Conservation (phyloP, 1,284 basidiomycete genomes). For the Ceratobasidium sp. region DNA sequence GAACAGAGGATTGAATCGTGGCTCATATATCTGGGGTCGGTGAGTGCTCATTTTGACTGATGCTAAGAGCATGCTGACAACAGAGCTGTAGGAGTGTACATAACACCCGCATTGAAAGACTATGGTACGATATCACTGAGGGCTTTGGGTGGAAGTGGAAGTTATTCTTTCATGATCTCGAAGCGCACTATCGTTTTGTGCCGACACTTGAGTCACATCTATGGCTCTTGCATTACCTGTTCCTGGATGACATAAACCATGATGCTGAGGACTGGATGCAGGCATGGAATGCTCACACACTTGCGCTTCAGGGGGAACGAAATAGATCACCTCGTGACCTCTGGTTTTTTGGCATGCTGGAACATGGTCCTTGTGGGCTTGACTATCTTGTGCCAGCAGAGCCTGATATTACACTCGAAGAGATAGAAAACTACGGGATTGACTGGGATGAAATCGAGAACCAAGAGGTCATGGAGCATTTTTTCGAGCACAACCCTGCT, state of each 20-base stretch:
- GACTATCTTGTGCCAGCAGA: not conserved
- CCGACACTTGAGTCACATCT: conserved; percentile 44
- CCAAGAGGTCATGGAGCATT: not conserved
- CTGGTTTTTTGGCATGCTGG: conserved; percentile 6
- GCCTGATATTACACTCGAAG: not conserved
- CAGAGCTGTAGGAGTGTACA: conserved; percentile 53
- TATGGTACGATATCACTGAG: conserved; percentile 61
- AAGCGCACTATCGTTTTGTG: conserved; percentile 51
- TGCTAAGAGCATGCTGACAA: conserved; percentile 50
- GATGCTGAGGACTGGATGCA: conserved; percentile 32
- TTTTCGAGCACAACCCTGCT: not conserved
- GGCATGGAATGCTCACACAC: conserved; percentile 48
- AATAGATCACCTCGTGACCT: conserved; percentile 13
- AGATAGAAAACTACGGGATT: not conserved
- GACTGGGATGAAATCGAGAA: not conserved
- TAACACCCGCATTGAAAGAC: conserved; percentile 61
- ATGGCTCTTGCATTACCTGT: conserved; percentile 49
- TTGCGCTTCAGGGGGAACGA: not conserved
- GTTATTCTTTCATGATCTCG: conserved; percentile 55
- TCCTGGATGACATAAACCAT: conserved; percentile 43
- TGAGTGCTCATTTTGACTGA: conserved; percentile 47
- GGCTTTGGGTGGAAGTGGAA: conserved; percentile 53
- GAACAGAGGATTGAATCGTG: conserved; percentile 50
- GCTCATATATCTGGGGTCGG: conserved; percentile 60
- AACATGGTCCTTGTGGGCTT: not conserved